Evolutionary conservation across 495 filamentous ascomycete genomes (phyloP).

Genomic region (Xylaria palmicola): DNA sequence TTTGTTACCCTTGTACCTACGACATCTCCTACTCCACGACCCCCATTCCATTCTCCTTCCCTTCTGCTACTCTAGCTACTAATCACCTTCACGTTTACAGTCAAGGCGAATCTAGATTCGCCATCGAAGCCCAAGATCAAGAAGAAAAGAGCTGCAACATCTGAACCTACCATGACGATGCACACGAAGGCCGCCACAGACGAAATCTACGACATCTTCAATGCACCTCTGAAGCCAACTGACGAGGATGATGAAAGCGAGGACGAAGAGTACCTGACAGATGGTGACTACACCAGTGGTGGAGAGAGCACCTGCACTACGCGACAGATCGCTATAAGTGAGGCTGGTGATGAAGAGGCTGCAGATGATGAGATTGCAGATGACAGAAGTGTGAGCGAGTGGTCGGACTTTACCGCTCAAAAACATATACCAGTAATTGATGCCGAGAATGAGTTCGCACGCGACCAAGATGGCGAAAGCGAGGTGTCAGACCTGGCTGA

Average conservation of each 20-base stretch:
- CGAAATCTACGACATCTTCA: slow-evolving; percentile 96
- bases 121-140: slow-evolving; percentile 78
- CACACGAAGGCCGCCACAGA: slow-evolving; percentile 94
- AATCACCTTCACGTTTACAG: slow-evolving; percentile 38
- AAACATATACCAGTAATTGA: slow-evolving; percentile 63
- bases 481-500: slow-evolving; percentile 35
- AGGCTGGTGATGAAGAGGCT: slow-evolving; percentile 48
- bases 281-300: slow-evolving; percentile 74
- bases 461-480: slow-evolving; percentile 22
- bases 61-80: slow-evolving; percentile 7
- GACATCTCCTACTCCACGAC: background rate
- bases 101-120: slow-evolving; percentile 90
- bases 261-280: slow-evolving; percentile 66
- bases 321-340: slow-evolving; percentile 56
- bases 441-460: slow-evolving; percentile 19
- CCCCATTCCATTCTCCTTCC: background rate
- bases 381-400: slow-evolving; percentile 70
- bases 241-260: slow-evolving; percentile 51
- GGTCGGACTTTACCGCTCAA: slow-evolving; percentile 79
- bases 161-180: slow-evolving; percentile 93
- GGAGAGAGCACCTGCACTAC: slow-evolving; percentile 77
- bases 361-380: slow-evolving; percentile 55
- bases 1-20: background rate
- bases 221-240: slow-evolving; percentile 70
- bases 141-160: slow-evolving; percentile 49